Conservation (phyloP, 768 basidiomycete species). For the Trametes sanguinea region DNA sequence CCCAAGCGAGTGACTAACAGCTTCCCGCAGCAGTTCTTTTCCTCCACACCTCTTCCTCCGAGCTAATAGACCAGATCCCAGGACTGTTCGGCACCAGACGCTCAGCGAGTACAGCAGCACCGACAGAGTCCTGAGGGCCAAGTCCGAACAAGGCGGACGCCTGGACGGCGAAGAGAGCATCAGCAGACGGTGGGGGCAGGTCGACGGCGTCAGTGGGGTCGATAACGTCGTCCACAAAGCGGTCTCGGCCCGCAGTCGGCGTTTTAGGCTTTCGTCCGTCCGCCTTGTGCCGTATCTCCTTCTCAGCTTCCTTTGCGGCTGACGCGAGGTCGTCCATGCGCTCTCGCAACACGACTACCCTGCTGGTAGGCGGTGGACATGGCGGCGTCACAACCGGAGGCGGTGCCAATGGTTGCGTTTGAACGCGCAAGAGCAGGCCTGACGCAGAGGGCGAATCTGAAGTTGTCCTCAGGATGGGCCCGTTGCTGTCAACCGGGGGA, state of each 20-base stretch:
- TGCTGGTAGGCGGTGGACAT: slow-evolving; percentile 26
- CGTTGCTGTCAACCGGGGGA: slow-evolving; percentile 23
- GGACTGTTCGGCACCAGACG: slow-evolving; percentile 65
- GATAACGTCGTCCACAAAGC: slow-evolving; percentile 58
- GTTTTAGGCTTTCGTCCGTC: slow-evolving; percentile 48
- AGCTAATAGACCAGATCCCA: slow-evolving; percentile 55
- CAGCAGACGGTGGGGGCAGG: slow-evolving; percentile 66
- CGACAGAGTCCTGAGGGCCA: slow-evolving; percentile 73
- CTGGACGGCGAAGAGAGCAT: slow-evolving; percentile 74
- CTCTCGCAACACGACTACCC: slow-evolving; percentile 82
- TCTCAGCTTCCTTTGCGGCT: slow-evolving; percentile 76
- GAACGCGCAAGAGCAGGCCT: slow-evolving; percentile 34
- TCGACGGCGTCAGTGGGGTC: slow-evolving; percentile 87
- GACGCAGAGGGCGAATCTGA: slow-evolving; percentile 61
- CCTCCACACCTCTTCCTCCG: slow-evolving; percentile 74
- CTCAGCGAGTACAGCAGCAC: slow-evolving; percentile 75
- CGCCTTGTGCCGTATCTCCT: slow-evolving; percentile 62
- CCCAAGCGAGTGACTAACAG: slow-evolving; percentile 75
- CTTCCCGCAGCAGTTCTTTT: slow-evolving; percentile 72
- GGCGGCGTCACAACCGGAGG: slow-evolving; percentile 38
- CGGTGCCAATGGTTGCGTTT: slow-evolving; percentile 39
- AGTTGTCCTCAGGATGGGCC: slow-evolving; percentile 53
- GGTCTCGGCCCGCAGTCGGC: slow-evolving; percentile 40
- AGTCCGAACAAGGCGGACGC: slow-evolving; percentile 72
- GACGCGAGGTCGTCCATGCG: slow-evolving; percentile 69